Base-by-base conservation (phyloP, 495 filamentous ascomycete species). In the Hypoxylon fuscum region DNA sequence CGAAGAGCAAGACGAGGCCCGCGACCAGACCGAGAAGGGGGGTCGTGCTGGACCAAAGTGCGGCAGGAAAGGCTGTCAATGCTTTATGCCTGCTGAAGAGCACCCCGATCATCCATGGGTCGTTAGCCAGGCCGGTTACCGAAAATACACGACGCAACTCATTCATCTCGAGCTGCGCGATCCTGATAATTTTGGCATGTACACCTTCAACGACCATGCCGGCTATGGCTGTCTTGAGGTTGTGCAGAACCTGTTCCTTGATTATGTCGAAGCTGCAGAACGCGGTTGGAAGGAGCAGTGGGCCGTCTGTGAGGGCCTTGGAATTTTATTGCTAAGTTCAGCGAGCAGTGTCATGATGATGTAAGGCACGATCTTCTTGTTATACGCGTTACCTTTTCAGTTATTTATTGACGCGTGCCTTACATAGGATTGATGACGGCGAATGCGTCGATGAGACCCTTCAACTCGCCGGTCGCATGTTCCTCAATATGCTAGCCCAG, bases 71-170 rank as follows among this genome's bases (percentile, higher is more conserved):
- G 46, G 42, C 9, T 82, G 80, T 59, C 15, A 77, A 11, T 82
- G 79, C 68, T 51, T 66, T 34, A 76, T 76, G 52, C 70, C 65
- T 5, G 66, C 64, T 2, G 17, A 55, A 5, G 73, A 75, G 11
- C 73, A 81, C 40, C 77, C 78, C 0, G 74, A 77, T 6, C 76
- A 80, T 41, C 64, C 72, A 0, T 82, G 69, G 68, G 52, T 72
- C 23, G 18, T 81, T 50, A 77, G 68, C 21, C 53, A 52, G 18
- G 76, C 78, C 1, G 77, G 75, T 22, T 63, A 63, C 35, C 21
- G 15, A 22, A 74, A 68, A 55, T 72, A 65, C 59, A 23, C 15
- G 18, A 57, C 31, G 4, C 64, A 66, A 43, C 59, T 18, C 20
- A 59, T 46, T 34, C 65, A 71, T 22, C 38, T 21, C 41, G 14